Percentiles rank a stretch among this genome's conserved stretches.
Conservation (phyloP, 2,329 filamentous ascomycete genomes). For the Hypoxylon sp. region DNA sequence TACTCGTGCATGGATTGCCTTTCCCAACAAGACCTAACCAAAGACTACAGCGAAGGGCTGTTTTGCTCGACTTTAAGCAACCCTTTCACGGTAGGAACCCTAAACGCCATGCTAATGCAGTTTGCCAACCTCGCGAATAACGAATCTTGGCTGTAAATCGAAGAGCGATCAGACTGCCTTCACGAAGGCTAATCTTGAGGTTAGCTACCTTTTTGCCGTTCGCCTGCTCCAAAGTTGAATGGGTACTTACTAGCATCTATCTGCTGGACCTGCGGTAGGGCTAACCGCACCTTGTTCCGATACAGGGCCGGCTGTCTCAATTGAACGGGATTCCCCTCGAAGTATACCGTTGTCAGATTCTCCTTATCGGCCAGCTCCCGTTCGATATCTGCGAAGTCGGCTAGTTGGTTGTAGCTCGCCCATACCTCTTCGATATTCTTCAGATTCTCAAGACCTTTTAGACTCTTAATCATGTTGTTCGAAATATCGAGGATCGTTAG, state of each 20-base stretch:
- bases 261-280: constrained; percentile 88
- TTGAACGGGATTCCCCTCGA: constrained; percentile 95
- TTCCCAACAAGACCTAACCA: constrained; percentile 16
- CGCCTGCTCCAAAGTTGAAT: background rate
- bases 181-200: constrained; percentile 47
- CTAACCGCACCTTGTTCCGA: constrained; percentile 91
- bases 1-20: constrained; percentile 14
- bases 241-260: constrained; percentile 93
- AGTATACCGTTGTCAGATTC: constrained; percentile 89
- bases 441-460: constrained; percentile 79
- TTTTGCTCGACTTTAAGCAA: constrained; percentile 11
- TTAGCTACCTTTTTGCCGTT: constrained; percentile 30
- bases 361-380: constrained; percentile 83
- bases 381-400: constrained; percentile 87
- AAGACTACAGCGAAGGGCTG: constrained; percentile 20
- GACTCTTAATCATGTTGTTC: constrained; percentile 84
- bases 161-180: constrained; percentile 42
- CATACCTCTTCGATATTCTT: constrained; percentile 88
- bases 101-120: constrained; percentile 54
- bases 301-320: constrained; percentile 84
- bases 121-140: constrained; percentile 25
- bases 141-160: constrained; percentile 5
- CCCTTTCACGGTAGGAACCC: constrained; percentile 27
- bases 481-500: constrained; percentile 89
- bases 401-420: constrained; percentile 90